Evolutionary conservation across 2,329 filamentous ascomycete species (phyloP), one percentile per base, ranked within the genome.

Genomic region (Fulvia fulva): DNA sequence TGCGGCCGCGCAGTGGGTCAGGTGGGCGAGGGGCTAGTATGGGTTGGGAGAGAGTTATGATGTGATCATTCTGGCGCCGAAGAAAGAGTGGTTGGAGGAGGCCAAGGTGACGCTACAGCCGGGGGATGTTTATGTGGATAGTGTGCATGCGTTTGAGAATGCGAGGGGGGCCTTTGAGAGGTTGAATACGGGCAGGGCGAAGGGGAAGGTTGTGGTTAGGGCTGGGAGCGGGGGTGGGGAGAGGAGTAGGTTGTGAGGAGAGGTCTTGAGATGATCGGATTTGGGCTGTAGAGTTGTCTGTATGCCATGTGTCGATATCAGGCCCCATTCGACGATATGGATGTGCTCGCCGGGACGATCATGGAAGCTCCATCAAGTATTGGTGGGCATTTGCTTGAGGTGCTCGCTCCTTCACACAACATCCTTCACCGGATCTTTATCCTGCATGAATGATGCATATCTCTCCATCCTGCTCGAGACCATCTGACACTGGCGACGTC

Each of bases 91-190:
- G 67, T 68, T 89, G 54, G 84, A 75, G 0, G 70, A 76, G 53
- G 83, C 81, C 45, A 84, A 73, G 0, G 68, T 74, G 51, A 84
- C 81, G 77, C 73, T 88, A 69, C 69, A 80, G 16, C 53, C 56
- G 67, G 65, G 87, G 14, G 80, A 78, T 69, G 71, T 79, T 3
- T 76, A 84, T 1, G 71, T 87, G 26, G 86, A 87, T 67, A 77
- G 80, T 57, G 74, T 75, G 1, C 86, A 81, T 65, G 73, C 76
- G 5, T 85, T 84, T 69, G 82, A 83, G 43, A 79, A 88, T 57
- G 80, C 77, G 2, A 65, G 65, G 52, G 57, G 69, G 59, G 72
- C 72, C 1, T 74, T 73, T 55, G 71, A 71, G 62, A 64, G 69
- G 57, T 53, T 74, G 50, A 71, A 71, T 51, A 73, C 68, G 7